Evolutionary conservation across 768 basidiomycete genomes (phyloP), one percentile per base, ranked within the genome.

Genomic region (Holtermanniella nyarrowii): DNA sequence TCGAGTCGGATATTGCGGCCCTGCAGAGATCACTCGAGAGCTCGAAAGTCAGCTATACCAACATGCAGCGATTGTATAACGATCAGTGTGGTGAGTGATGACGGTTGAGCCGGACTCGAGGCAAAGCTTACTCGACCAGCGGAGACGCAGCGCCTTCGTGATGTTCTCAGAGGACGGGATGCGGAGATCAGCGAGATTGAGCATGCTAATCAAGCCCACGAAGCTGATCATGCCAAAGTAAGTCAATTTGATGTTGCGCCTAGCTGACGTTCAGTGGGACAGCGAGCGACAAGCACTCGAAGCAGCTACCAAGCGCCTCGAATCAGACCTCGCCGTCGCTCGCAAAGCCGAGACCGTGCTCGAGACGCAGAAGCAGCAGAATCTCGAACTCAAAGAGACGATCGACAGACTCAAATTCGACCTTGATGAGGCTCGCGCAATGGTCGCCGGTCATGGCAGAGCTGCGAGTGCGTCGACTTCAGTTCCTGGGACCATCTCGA

Each of bases 291-390:
- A 82, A 26, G 74, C 76, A 14, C 82, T 83, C 41, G 88, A 93
- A 65, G 78, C 80, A 4, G 82, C 83, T 14, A 78, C 90, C 46
- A 68, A 73, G 4, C 70, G 76, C 5, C 78, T 93, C n/a, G 85
- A 89, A 61, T 60, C 73, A 5, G 88, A 93, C 51, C 77, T 96
- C 2, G 68, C 69, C 3, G 63, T 79, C 22, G 86, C 88, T 3
- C 80, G 83, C 47, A 78, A 81, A 59, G 82, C 84, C 0, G 82
- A 86, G 48, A 78, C 76, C 0, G 79, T 81, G 53, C 77, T 95
- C 31, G 88, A 91, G 53, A 83, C 85, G 60, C 91, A 96, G 75
- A 95, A 95, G 74, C 86, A 88, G 62, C 88, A 91, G 76, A 96
- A 95, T 63, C 67, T 93, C 58, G 73, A 88, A 64, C 76, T 96